Base-by-base conservation (phyloP, 2,329 filamentous ascomycete genomes). In the Dactylellina sp. region DNA sequence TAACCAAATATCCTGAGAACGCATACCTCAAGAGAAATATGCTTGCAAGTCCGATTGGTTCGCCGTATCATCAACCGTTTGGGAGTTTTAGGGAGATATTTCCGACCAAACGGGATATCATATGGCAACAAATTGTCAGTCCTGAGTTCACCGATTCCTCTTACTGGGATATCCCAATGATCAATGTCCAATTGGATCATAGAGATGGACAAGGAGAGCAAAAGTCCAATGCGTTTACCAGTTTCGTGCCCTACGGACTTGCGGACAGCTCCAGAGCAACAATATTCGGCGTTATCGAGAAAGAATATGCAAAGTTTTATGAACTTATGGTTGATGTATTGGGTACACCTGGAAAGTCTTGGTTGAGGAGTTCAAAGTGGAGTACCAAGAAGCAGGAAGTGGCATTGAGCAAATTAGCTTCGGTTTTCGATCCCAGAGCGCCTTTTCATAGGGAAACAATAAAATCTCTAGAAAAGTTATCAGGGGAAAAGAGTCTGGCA, bases 41-140 rank as follows among this genome's bases (percentile, higher is more conserved):
- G 28, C 28, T 74, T 3, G 60, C 35, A 7, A 74, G 70, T 25
- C 70, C 70, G 18, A 55, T 56, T 7, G 70, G 70, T 2, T 40
- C 60, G 22, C 70, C 70, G 11, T 74, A 74, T 28, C 70, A 66
- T 22, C 70, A 74, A 20, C 42, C 70, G 9, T 66, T 74, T 56
- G 70, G 70, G 2, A 74, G 70, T 25, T 74, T 74, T 18, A 47
- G 70, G 24, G 70, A 74, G 61, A 74, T 74, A 55, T 74, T 65
- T 25, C 60, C 70, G 16, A 74, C 70, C 11, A 47, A 40, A 22
- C 40, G 53, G 1, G 70, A 74, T 55, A 60, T 44, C 5, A 52
- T 74, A 14, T 74, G 70, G 70, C 37, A 55, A 20, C 61, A 74
- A 11, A 61, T 74, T 14, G 55, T 74, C 5, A 65, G 56, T 14